Percentiles rank a stretch among this genome's conserved stretches.
phyloP scores from a whole-genome alignment of 2,329 filamentous ascomycete species.

The Cordyceps farinosa region DNA sequence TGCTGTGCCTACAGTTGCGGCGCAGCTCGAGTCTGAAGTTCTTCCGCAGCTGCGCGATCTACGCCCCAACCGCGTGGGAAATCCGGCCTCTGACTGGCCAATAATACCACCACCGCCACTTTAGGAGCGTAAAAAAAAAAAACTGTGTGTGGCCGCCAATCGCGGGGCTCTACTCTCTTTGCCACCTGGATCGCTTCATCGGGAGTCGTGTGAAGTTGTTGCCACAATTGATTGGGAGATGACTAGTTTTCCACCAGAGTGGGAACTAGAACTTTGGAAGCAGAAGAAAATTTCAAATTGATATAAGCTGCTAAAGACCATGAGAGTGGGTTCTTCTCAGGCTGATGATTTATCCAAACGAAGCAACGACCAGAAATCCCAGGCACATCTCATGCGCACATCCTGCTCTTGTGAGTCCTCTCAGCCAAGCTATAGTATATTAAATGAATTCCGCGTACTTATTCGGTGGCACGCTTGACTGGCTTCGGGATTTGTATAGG shows the following conservation, averaged over 20 bases:
- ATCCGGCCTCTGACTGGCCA: neutral
- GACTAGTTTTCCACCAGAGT: neutral
- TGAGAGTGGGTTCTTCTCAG: neutral
- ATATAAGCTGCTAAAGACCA: neutral
- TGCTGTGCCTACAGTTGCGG: neutral
- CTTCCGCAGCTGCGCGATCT: neutral
- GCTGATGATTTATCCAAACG: no score
- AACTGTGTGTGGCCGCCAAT: neutral
- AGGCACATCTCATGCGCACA: no score
- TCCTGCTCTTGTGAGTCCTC: no score
- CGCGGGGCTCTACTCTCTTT: neutral
- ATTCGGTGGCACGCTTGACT: no score
- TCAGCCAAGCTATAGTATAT: no score
- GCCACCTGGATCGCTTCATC: neutral
- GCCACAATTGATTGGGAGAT: constrained; percentile 1
- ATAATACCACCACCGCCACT: neutral
- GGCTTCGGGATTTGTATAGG: no score
- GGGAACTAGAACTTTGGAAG: neutral
- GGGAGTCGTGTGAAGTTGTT: neutral
- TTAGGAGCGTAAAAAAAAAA: neutral
- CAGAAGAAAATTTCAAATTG: neutral
- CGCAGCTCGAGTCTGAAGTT: neutral
- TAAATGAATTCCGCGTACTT: no score
- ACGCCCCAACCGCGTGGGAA: neutral
- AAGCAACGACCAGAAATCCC: no score